Base-by-base conservation (phyloP, 2,329 filamentous ascomycete genomes). In the Ascomycota sp. region DNA sequence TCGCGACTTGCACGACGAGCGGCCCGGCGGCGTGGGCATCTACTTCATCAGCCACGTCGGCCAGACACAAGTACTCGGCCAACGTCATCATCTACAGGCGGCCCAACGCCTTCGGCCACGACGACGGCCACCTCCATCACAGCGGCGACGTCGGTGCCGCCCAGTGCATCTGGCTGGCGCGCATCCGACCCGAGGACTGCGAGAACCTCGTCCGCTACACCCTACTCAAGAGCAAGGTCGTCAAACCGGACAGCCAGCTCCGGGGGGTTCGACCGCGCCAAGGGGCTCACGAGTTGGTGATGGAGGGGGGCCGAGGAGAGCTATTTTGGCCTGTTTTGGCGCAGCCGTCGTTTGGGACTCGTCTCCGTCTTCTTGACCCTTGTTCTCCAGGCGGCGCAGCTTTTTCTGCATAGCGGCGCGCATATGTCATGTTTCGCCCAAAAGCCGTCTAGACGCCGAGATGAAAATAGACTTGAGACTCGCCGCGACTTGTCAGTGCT, bases 11-110 rank as follows among this genome's bases (percentile, higher is more conserved):
- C 72, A 91, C 46, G 89, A 98, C 48, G 74, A 83, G 50, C 60
- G 89, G 33, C 82, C 85, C 0, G 86, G 86, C 8, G 89, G 89
- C 9, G 86, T 94, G 5, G 86, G 82, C 1, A 80, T 98, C 38
- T 93, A 93, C 56, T 95, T 94, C 48, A 91, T 95, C 46, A 86
- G 74, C 40, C 89, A 98, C 46, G 83, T 94, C 3, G 89, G 89
- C 20, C n/a, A 89, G 89, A 0, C 89, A 98, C 59, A 94, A 94
- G 57, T 95, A 92, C 55, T 74, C 75, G 28, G 89, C 89, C 20
- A 98, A 98, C 44, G 71, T 95, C 41, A 79, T 98, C 59, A 63
- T 98, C 2, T 95, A 98, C 51, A 68, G 89, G 8, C 64, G 65
- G 31, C 60, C 57, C 6, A 59, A 70, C 40, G 59, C 66, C 1